These are phyloP conservation scores for Chytriomyces hyalinus DNA, from an alignment of 192 early-diverging fungal species.

Conservation along the genomic window DNA sequence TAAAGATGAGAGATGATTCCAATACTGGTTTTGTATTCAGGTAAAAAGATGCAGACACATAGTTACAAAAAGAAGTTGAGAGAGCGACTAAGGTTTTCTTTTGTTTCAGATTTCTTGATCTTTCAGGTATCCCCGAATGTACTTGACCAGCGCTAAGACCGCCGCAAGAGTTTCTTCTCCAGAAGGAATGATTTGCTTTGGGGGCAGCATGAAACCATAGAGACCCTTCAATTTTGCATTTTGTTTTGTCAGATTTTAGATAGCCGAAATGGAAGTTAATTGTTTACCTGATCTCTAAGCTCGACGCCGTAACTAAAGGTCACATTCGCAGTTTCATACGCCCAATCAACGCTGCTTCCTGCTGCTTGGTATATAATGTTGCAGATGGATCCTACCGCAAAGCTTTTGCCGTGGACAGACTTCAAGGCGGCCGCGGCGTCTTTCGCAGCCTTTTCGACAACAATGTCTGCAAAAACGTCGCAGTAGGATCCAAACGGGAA, in stretches of 20 bases:
- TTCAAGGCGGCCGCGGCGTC: conserved; percentile 61
- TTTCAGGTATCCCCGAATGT: background rate
- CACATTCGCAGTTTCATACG: conserved; percentile 57
- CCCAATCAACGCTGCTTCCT: conserved; percentile 65
- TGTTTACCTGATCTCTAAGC: conserved; percentile 53
- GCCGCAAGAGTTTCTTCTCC: conserved; percentile 38
- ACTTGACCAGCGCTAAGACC: conserved; percentile 29
- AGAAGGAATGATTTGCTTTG: conserved; percentile 58
- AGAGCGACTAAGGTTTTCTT: background rate
- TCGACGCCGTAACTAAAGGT: conserved; percentile 67
- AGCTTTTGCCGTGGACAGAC: conserved; percentile 61
- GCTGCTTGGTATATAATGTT: conserved; percentile 61
- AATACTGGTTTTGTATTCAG: too few species aligned
- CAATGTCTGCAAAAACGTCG: conserved; percentile 52
- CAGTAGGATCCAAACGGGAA: conserved; percentile 65
- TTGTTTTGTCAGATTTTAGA: background rate
- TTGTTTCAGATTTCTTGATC: background rate
- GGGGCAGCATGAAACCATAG: conserved; percentile 64
- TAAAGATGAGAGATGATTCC: too few species aligned
- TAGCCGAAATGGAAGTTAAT: background rate
- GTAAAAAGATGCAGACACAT: too few species aligned
- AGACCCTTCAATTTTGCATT: conserved; percentile 17
- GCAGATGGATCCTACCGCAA: conserved; percentile 64
- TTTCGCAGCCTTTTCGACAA: conserved; percentile 44
- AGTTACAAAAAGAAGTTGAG: too few species aligned